Evolutionary conservation across 768 basidiomycete species (phyloP), one percentile per base, ranked within the genome.

Genomic region (Calocybe indica): DNA sequence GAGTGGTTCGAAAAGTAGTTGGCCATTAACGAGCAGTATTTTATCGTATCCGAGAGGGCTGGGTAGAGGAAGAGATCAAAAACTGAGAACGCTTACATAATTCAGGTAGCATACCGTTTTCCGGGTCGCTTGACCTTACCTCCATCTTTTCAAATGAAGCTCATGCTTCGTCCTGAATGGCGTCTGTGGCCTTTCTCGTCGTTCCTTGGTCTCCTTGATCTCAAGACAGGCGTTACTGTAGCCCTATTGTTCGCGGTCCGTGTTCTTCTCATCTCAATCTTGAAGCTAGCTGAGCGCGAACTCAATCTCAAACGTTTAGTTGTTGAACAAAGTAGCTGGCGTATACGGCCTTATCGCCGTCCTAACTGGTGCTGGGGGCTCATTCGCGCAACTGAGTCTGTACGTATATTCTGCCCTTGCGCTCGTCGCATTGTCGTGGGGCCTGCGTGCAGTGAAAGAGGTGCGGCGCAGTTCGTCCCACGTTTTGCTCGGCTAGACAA

Each of bases 291-390:
- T 49, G 29, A 34, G 14, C 36, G 40, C 40, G 13, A 56, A 53
- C 52, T 57, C 34, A 41, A 48, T 43, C 52, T 55, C 35, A 55
- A 14, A 11, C 29, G 40, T 42, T 22, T 58, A 89, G 88, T 69
- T 92, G 45, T 73, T 99, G 55, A 99, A 99, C 78, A 99, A 99
- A 70, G 95, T 94, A 43, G 94, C 96, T 13, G 95, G 96, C 43
- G 80, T 97, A 7, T 99, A 98, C 62, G 96, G 96, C 47, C 79
- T 99, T 48, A 84, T 99, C 49, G 94, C 93, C 5, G 79, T 93
- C 48, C 67, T 93, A 50, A 88, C 87, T 1, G 94, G 94, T 13
- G 85, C 89, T 30, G 92, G 89, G n/a, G 86, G 88, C n/a, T 83
- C 86, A n/a, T 82, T 92, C 55, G 83, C 87, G 0, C 96, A 99